Base-by-base conservation (phyloP, 768 basidiomycete species). In the Boletus tylopilopsis region DNA sequence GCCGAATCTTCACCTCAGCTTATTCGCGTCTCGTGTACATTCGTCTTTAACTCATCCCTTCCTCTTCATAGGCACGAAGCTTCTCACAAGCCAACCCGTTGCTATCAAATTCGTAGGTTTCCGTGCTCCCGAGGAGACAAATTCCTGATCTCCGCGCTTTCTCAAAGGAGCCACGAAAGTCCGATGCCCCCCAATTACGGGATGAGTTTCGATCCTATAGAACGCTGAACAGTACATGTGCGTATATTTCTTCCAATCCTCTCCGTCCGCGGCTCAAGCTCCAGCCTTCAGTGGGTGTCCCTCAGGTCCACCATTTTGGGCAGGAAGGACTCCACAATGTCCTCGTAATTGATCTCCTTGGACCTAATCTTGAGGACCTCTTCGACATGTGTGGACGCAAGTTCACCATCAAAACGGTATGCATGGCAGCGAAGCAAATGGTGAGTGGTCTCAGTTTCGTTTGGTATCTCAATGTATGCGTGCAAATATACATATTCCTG, bases 311-410 rank as follows among this genome's bases (percentile, higher is more conserved):
- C 72, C 89, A 99, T 76, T 99, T 98, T 63, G 95, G 95, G 41
- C 94, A 96, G 69, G 95, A 99, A 71, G 96, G 95, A 13, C 78
- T 98, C 35, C 96, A 99, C 74, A 99, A 99, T 69, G 91, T 90
- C 49, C 81, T 91, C 42, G 89, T 90, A 67, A 90, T 94, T 53
- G 95, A 99, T 72, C 77, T 99, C 25, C 78, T 99, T 13, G 96
- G 95, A n/a, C 95, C 95, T 19, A 95, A 94, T 61, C 74, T 99
- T 37, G 95, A 99, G 71, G 95, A 99, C 66, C 78, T 99, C 29
- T 98, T 99, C 65, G 95, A 98, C 71, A 94, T 96, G 92, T 98
- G 94, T 67, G 84, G 87, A n/a, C 86, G 95, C 57, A 97, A 97
- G 72, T 99, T 98, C 73, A 82, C 82, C 45, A 85, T 95, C 69